Base-by-base conservation (phyloP, 805 yeast species). In the Debaryomyces prosopidis region DNA sequence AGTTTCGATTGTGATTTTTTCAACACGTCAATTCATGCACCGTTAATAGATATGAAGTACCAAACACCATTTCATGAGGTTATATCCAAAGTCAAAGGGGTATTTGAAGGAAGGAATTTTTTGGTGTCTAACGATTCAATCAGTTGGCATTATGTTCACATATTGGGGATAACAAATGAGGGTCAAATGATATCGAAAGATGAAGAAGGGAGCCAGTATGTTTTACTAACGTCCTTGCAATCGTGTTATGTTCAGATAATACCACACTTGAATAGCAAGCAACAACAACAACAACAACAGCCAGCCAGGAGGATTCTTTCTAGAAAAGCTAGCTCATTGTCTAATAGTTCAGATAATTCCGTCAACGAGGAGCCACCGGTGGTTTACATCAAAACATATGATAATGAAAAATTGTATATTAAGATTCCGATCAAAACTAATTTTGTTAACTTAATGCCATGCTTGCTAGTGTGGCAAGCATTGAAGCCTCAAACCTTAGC, bases 401-500 rank as follows among this genome's bases (percentile, higher is more conserved):
- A 68, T 46, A 72, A 65, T 51, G 67, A 66, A 47, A 59, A 65
- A 53, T 47, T 71, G 19, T 72, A 71, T 55, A 55, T 68, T 50
- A 53, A 68, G 44, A 60, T 76, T 9, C 59, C 66, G 4, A 58
- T 69, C 10, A 68, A 65, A 45, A 44, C 59, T 28, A 66, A 59
- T 41, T 79, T 82, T 45, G 65, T 75, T 27, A 62, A 66, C 36
- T 56, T 82, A 18, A 53, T 81, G 19, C 65, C 77, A 38, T 54
- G 73, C 7, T 57, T 82, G 38, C 52, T 80, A 18, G 77, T 81
- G 43, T 82, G 88, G 88, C 82, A 80, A 48, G 68, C 73, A 32
- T 56, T 81, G 54, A 74, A 66, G 45, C 79, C 80, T 5, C 68
- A 63, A 35, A 85, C 85, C 0, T 62, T 81, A 8, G 77, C 76